phyloP scores from a whole-genome alignment of 2,329 filamentous ascomycete genomes.

The Curvularia lunata region DNA sequence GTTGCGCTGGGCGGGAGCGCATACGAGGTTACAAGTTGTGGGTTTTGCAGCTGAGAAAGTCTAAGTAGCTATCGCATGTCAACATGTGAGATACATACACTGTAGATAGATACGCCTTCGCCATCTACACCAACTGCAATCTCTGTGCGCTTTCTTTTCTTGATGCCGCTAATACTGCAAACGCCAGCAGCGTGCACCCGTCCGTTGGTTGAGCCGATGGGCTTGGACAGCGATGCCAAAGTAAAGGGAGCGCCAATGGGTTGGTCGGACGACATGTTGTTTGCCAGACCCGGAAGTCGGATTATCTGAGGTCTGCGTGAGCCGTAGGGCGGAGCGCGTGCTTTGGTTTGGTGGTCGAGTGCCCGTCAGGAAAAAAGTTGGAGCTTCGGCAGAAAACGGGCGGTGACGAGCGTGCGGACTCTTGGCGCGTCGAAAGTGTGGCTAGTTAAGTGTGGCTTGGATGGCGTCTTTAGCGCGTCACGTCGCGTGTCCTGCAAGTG shows the following conservation, averaged over 20 bases:
- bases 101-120: constrained; percentile 67
- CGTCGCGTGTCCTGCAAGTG: constrained; percentile 16
- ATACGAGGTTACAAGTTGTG: constrained; percentile 66
- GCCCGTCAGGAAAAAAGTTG: constrained; percentile 32
- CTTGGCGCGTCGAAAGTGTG: constrained; percentile 25
- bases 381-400: constrained; percentile 29
- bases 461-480: constrained; percentile 20
- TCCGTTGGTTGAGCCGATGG: constrained; percentile 50
- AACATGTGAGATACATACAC: constrained; percentile 52
- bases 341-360: constrained; percentile 16
- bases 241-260: constrained; percentile 50
- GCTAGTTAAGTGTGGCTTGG: constrained; percentile 15
- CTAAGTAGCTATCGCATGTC: constrained; percentile 22
- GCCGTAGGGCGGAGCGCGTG: constrained; percentile 28
- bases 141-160: constrained; percentile 68
- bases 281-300: constrained; percentile 33
- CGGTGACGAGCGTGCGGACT: constrained; percentile 18
- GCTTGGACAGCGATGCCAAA: constrained; percentile 53
- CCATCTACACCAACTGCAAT: constrained; percentile 66
- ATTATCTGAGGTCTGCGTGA: constrained; percentile 29
- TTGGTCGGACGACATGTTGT: constrained; percentile 45
- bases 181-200: constrained; percentile 55
- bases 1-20: constrained; percentile 65
- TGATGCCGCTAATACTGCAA: constrained; percentile 60
- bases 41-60: constrained; percentile 61